These are phyloP conservation scores for Malus hybrid DNA, from an alignment of 331 rosid species.

Conservation along the genomic window DNA sequence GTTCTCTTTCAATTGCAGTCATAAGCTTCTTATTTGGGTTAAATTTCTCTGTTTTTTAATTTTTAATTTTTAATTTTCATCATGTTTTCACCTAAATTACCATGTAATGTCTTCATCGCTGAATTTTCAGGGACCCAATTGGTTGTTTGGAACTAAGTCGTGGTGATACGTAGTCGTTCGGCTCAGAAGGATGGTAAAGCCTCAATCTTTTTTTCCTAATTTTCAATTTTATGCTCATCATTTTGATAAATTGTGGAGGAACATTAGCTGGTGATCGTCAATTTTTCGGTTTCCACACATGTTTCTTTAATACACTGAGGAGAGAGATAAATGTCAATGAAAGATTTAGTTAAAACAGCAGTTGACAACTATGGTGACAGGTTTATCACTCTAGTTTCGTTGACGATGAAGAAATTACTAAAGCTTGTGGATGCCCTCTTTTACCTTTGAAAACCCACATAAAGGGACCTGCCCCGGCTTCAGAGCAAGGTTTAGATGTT, in stretches of 20 bases:
- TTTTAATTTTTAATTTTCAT: not conserved
- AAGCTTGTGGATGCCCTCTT: slow-evolving; percentile 92
- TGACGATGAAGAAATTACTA: slow-evolving; percentile 62
- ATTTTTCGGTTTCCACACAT: not conserved
- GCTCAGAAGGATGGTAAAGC: not conserved
- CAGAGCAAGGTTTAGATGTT: slow-evolving; percentile 58
- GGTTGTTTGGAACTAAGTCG: not conserved
- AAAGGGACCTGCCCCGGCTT: slow-evolving; percentile 90
- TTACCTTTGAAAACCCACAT: slow-evolving; percentile 91
- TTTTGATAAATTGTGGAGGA: not conserved
- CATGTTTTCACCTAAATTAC: not conserved
- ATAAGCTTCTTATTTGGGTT: not conserved
- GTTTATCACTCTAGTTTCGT: slow-evolving; percentile 95
- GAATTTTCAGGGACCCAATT: not conserved
- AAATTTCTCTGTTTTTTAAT: not conserved
- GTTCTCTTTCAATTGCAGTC: not conserved
- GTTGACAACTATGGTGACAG: slow-evolving; percentile 25
- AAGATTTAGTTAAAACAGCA: not conserved
- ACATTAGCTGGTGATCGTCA: not conserved
- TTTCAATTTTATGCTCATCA: not conserved
- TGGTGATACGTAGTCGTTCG: not conserved
- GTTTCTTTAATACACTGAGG: not conserved
- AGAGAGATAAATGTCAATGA: not conserved
- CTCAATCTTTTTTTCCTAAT: not conserved
- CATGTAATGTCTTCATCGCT: not conserved